Percentiles rank a stretch among this genome's conserved stretches.
These are phyloP conservation scores for Fusarium globosum DNA, from an alignment of 2,329 filamentous ascomycete species.

Conservation along the genomic window DNA sequence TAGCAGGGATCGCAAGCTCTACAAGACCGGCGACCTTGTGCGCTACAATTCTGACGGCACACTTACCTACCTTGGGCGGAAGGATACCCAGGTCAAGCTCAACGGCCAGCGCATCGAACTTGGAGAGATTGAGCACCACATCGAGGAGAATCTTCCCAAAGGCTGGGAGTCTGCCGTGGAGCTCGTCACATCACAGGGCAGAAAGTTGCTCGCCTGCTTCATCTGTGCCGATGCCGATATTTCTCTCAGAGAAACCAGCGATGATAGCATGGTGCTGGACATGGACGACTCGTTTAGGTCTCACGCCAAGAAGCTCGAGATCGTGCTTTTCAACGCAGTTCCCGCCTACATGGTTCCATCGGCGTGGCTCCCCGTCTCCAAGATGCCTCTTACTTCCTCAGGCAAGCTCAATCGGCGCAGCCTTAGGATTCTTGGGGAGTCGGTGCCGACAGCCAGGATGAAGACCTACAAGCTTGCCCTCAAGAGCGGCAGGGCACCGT, in stretches of 20 bases:
- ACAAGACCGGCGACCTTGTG: conserved; percentile 62
- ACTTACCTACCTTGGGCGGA: conserved; percentile 61
- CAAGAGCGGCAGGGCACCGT: conserved; percentile 47
- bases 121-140: conserved; percentile 56
- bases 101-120: conserved; percentile 68
- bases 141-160: conserved; percentile 38
- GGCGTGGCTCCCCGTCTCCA: conserved; percentile 53
- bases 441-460: conserved; percentile 1
- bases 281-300: conserved; percentile 2
- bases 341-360: conserved; percentile 55
- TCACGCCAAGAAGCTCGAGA: conserved; percentile 13
- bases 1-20: conserved; percentile 42
- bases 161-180: conserved; percentile 35
- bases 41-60: conserved; percentile 55
- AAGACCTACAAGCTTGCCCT: conserved; percentile 23
- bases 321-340: conserved; percentile 26
- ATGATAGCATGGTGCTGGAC: neutral
- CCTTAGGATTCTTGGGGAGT: conserved; percentile 34
- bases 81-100: conserved; percentile 69
- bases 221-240: conserved; percentile 17
- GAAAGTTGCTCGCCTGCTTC: conserved; percentile 36
- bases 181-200: conserved; percentile 19
- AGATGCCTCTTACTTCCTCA: conserved; percentile 56
- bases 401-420: conserved; percentile 58
- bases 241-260: neutral